Conservation (phyloP, 2,329 filamentous ascomycete genomes). For the Phialophora chinensis region DNA sequence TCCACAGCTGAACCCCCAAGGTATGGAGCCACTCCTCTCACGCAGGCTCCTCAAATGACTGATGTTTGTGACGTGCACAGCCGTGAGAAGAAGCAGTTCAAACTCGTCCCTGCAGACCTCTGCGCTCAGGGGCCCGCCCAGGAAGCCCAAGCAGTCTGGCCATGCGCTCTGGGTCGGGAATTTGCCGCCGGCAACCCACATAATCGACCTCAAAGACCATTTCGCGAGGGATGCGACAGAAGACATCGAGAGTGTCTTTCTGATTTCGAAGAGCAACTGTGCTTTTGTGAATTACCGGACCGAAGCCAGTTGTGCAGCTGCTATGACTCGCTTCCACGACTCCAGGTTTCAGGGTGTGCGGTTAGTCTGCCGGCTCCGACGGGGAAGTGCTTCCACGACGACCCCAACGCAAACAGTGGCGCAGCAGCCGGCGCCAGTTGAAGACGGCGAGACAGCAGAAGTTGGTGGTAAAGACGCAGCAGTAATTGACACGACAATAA, state of each 20-base stretch:
- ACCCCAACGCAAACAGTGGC: slow-evolving; percentile 57
- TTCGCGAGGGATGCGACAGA: slow-evolving; percentile 78
- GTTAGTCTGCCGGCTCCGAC: slow-evolving; percentile 81
- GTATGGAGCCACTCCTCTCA: slow-evolving; percentile 17
- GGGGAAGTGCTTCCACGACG: slow-evolving; percentile 54
- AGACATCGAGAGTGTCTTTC: slow-evolving; percentile 84
- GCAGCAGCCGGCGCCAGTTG: slow-evolving; percentile 40
- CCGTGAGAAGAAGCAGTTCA: slow-evolving; percentile 37
- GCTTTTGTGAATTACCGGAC: slow-evolving; percentile 95
- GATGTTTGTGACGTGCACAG: slow-evolving; percentile 15
- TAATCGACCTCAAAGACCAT: slow-evolving; percentile 86
- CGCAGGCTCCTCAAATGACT: slow-evolving; percentile 5
- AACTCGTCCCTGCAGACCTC: slow-evolving; percentile 42
- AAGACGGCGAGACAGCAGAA: slow-evolving; percentile 22
- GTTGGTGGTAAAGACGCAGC: slow-evolving; percentile 10
- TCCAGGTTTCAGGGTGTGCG: slow-evolving; percentile 85
- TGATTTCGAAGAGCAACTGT: slow-evolving; percentile 97
- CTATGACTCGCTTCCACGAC: slow-evolving; percentile 86
- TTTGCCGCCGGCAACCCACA: slow-evolving; percentile 78
- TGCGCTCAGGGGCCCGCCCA: slow-evolving; percentile 65
- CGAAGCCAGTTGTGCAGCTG: slow-evolving; percentile 73
- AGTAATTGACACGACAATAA: slow-evolving; percentile 23
- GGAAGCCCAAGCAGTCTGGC: slow-evolving; percentile 73
- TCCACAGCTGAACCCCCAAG: slow-evolving; percentile 29
- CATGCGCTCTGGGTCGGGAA: slow-evolving; percentile 97